Percentiles rank a stretch among this genome's conserved stretches.
phyloP scores from a whole-genome alignment of 345 rosid species.

The Dipteronia dyeriana region DNA sequence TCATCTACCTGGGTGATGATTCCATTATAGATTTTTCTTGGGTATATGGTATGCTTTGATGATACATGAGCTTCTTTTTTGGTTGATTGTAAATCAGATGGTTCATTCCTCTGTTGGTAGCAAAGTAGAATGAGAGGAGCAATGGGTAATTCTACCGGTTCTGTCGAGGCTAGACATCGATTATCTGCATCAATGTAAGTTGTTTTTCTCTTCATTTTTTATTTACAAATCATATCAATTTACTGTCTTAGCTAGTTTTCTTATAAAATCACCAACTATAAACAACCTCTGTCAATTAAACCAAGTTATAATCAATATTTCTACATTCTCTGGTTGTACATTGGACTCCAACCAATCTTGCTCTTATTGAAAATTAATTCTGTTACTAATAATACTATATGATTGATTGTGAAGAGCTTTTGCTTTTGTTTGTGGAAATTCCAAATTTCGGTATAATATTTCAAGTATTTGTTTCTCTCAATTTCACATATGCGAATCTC shows the following conservation, averaged over 20 bases:
- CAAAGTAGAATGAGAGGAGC: slow-evolving; percentile 30
- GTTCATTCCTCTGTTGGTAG: not conserved
- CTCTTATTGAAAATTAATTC: not conserved
- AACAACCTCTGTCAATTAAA: no score
- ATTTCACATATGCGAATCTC: no score
- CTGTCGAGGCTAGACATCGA: slow-evolving; percentile 44
- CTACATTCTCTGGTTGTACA: not conserved
- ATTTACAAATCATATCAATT: not conserved
- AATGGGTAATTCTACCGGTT: slow-evolving; percentile 36
- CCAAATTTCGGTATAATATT: not conserved
- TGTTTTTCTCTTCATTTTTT: not conserved
- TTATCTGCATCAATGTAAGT: slow-evolving; percentile 49
- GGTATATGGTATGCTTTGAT: not conserved
- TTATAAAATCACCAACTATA: no score
- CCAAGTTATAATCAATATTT: not conserved
- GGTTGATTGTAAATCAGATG: slow-evolving; percentile 10
- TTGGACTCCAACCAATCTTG: not conserved
- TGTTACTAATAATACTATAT: not conserved
- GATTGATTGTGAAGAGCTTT: not conserved
- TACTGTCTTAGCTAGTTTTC: no score
- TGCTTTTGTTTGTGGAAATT: not conserved
- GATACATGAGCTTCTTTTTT: not conserved
- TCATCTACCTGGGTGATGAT: no score
- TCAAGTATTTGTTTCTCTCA: not conserved
- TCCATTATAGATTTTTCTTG: not conserved